Evolutionary conservation across 305 asterid genomes (phyloP), one percentile per base, ranked within the genome.

Genomic region (Fraxinus latifolia): DNA sequence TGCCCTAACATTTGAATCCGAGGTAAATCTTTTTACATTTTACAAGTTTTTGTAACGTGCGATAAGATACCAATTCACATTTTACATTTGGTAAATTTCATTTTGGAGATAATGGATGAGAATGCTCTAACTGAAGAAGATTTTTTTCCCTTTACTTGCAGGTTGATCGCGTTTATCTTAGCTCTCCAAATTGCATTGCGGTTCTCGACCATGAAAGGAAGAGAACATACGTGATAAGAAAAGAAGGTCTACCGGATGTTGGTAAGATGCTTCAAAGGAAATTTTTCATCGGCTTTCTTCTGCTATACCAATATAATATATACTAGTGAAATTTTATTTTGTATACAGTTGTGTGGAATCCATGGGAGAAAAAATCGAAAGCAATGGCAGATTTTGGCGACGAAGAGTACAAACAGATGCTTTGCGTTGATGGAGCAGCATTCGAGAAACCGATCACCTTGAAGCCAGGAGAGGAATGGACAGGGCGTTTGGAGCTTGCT

Each of bases 401-500:
- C 25, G 98, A 90, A 2, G 99, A 94, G 85, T 96, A 93, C 89
- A 94, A 90, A 42, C 95, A 93, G 80, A 95, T 94, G 99, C 81
- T 95, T 0, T 95, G 99, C 17, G 95, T 92, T 8, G 90, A 90
- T 81, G 98, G 95, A 25, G 97, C 98, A 78, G 97, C 96, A 8
- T 75, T 92, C 17, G 99, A 93, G 83, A 94, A 89, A 86, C 89
- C 88, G 39, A 90, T 96, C 81, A 92, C 93, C 47, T 79, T 96
- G 84, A 94, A 91, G 85, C 93, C 94, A 1, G 97, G 98, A 55
- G 96, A 94, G 81, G 98, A 94, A 87, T 96, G 99, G 99, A 96
- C 93, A 0, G 97, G 98, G 0, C 88, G 91, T 0, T 62, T 96
- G 58, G 97, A 92, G 90, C 92, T 96, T 70, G 87, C 89, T 17